Conservation (phyloP, 78 protist species). For the slime mould (Dictyostelium discoideum) region DNA sequence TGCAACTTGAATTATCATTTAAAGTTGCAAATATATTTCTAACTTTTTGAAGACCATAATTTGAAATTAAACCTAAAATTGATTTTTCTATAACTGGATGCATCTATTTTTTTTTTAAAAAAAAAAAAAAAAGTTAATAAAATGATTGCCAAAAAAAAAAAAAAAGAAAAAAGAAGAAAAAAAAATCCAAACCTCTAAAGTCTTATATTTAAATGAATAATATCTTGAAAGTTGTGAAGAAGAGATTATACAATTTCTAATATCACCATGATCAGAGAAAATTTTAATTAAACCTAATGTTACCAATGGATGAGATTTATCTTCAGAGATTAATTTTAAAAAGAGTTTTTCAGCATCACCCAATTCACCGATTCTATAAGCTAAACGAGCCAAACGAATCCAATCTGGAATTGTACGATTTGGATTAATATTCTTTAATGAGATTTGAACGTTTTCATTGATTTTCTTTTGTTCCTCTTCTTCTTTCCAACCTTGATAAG, state of each 20-base stretch:
- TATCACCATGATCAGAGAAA: conserved; percentile 50
- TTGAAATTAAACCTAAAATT: conserved; percentile 29
- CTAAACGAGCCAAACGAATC: conserved; percentile 49
- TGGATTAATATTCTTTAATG: conserved; percentile 53
- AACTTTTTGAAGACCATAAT: conserved; percentile 71
- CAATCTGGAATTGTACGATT: conserved; percentile 66
- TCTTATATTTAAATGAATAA: conserved; percentile 8
- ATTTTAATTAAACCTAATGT: conserved; percentile 21
- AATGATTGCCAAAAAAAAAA: not conserved
- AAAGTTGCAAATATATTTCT: conserved; percentile 37
- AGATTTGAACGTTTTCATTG: not conserved
- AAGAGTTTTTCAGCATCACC: conserved; percentile 48
- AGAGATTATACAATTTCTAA: conserved; percentile 52
- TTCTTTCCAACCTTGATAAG: conserved; percentile 57
- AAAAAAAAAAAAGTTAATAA: not conserved
- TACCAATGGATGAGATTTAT: conserved; percentile 20
- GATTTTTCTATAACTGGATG: conserved; percentile 45
- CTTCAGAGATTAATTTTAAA: conserved; percentile 15
- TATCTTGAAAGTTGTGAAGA: conserved; percentile 20
- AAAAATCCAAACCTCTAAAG: not conserved
- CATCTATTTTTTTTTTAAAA: not conserved
- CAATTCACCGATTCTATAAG: conserved; percentile 49
- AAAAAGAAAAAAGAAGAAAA: not conserved
- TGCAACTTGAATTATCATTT: not conserved
- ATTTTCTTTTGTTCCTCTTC: conserved; percentile 39